Evolutionary conservation across 306 rosid genomes (phyloP), one percentile per base, ranked within the genome.

Genomic region (Cucurbita moschata): DNA sequence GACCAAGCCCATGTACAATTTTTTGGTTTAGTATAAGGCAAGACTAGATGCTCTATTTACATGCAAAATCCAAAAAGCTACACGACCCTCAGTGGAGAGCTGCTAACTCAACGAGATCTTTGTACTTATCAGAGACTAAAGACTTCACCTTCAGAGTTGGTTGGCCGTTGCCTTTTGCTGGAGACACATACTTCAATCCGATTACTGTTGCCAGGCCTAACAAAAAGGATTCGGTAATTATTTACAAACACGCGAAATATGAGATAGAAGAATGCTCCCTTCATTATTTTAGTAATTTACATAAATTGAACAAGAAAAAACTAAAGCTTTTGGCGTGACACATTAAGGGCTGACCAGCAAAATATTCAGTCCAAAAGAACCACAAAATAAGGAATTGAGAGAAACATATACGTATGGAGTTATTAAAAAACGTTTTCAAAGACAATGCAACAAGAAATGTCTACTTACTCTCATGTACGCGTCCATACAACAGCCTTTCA

Each of bases 151-250:
- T 87, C 85, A 92, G 77, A 66, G 71, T 80, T 0, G 84, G 87
- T 44, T 81, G 76, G 16, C 88, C 91, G 44, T 81, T 81, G 3
- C 68, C 86, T 73, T 71, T 82, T 44, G 79, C 88, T 3, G 96
- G 93, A 63, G 96, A 88, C 42, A 81, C 73, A 52, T 90, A 86
- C 83, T 90, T 92, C 80, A 88, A 72, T 70, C 98, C 96, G 23
- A 92, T 90, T 39, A 92, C 93, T 42, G 96, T 92, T 15, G 88
- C 77, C 75, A 90, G 80, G 74, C 90, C 98, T 92, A 66, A 69
- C 7, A 63, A 63, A 13, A 26, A 8, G 58, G 5, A 9, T 71
- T 21, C 72, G n/a, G 57, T 13, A 65, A 65, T 72, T 39, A 26
- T 38, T 75, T 59, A 69, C 57, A 30, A 11, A 18, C 77, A 30